Percentiles rank a stretch among this genome's conserved stretches.
Evolutionary conservation across 2,329 filamentous ascomycete species (phyloP).

Genomic region (Bisporella sp.): DNA sequence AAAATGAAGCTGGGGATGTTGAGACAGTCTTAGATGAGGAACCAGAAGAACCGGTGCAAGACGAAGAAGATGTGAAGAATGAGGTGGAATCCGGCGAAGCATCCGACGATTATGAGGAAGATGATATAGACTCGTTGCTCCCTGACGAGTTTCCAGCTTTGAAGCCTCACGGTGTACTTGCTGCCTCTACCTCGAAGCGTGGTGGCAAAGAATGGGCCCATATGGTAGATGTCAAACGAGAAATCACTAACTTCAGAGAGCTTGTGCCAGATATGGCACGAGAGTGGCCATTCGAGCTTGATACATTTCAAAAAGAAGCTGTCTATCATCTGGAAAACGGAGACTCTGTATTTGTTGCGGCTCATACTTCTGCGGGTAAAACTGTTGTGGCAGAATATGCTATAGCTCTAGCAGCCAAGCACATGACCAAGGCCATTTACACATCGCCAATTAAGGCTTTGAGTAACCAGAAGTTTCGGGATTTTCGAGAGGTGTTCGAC

Average conservation of each 20-base stretch:
- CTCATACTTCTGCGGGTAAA: conserved; percentile 95
- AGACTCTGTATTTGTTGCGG: conserved; percentile 95
- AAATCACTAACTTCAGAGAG: conserved; percentile 89
- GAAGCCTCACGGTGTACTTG: conserved; percentile 73
- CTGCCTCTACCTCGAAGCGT: conserved; percentile 64
- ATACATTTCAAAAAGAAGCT: conserved; percentile 97
- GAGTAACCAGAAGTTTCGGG: conserved; percentile 97
- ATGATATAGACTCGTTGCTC: conserved; percentile 76
- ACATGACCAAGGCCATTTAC: conserved; percentile 99
- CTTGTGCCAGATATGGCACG: conserved; percentile 93
- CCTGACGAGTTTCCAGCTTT: conserved; percentile 91
- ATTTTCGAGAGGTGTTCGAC: conserved; percentile 84
- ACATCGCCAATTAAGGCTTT: conserved; percentile 97
- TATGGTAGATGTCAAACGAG: conserved; percentile 91
- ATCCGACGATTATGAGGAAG: conserved; percentile 38
- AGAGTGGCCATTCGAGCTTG: conserved; percentile 94
- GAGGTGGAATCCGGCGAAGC: conserved; percentile 25
- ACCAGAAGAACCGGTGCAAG: conserved; percentile 25
- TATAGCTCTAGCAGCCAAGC: conserved; percentile 90
- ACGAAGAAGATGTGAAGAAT: conserved; percentile 26
- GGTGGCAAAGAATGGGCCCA: conserved; percentile 90
- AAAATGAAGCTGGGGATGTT: conserved; percentile 62
- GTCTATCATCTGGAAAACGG: conserved; percentile 95
- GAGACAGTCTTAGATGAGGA: conserved; percentile 54
- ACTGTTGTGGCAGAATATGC: conserved; percentile 98